Conservation (phyloP, 1,284 basidiomycete species). For the Sanghuangporus baumii region DNA sequence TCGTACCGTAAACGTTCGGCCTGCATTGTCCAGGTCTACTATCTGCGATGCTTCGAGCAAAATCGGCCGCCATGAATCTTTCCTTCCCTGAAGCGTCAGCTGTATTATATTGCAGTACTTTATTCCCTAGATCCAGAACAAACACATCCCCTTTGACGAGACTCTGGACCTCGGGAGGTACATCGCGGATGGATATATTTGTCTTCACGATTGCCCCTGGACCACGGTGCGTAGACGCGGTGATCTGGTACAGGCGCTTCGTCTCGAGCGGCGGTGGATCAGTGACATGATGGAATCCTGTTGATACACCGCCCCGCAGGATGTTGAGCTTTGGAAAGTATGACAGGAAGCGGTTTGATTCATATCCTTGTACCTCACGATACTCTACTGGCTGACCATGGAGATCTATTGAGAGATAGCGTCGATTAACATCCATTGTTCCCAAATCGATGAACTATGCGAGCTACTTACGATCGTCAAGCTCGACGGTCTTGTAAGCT, state of each 20-base stretch:
- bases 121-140: constrained; percentile 45
- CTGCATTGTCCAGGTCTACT: constrained; percentile 38
- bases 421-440: background rate
- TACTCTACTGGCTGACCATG: constrained; percentile 52
- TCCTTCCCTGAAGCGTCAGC: constrained; percentile 33
- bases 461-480: constrained; percentile 51
- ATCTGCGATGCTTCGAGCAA: constrained; percentile 42
- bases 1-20: constrained; percentile 46
- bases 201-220: constrained; percentile 22
- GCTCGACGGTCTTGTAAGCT: constrained; percentile 63
- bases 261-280: constrained; percentile 35
- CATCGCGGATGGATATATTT: constrained; percentile 44
- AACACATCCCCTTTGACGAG: constrained; percentile 51
- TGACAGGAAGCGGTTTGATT: constrained; percentile 47
- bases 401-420: constrained; percentile 34
- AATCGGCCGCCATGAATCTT: constrained; percentile 47
- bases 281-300: constrained; percentile 26
- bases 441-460: background rate
- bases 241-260: constrained; percentile 33
- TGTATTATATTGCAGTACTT: constrained; percentile 51
- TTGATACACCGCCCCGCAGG: constrained; percentile 25
- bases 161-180: constrained; percentile 38
- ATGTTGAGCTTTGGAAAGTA: constrained; percentile 30
- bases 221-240: constrained; percentile 27
- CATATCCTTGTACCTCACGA: constrained; percentile 53